Evolutionary conservation across 495 filamentous ascomycete species (phyloP).

Genomic region (Penicillium subrubescens): DNA sequence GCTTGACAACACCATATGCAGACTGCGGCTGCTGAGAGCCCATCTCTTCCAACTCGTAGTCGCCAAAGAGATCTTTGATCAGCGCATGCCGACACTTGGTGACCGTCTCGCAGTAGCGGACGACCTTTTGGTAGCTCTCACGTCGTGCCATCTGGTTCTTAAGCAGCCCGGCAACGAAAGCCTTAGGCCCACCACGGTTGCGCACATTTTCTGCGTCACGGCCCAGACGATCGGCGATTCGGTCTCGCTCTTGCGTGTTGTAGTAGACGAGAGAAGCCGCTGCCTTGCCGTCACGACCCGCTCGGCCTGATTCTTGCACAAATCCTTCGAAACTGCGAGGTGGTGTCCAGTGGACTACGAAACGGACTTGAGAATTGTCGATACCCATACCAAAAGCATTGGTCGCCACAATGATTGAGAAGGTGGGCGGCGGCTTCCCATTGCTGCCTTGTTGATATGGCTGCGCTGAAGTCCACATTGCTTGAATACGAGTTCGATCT

Average conservation of each 20-base stretch:
- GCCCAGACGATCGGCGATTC: constrained; percentile 57
- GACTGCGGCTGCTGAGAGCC: constrained; percentile 37
- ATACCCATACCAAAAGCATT: constrained; percentile 99
- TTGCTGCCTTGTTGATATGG: constrained; percentile 22
- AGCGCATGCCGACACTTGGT: constrained; percentile 71
- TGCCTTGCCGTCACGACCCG: constrained; percentile 86
- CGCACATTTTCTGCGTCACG: constrained; percentile 40
- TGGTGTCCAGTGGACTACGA: constrained; percentile 90
- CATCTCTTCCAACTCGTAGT: constrained; percentile 51
- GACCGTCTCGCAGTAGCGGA: constrained; percentile 80
- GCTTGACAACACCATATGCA: constrained; percentile 4
- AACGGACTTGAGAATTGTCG: constrained; percentile 89
- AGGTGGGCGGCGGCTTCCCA: constrained; percentile 46
- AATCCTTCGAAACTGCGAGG: constrained; percentile 93
- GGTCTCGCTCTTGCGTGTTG: constrained; percentile 77
- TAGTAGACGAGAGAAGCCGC: constrained; percentile 88
- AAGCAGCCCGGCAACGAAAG: constrained; percentile 17
- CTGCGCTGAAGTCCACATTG: constrained; percentile 74
- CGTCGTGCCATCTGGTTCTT: constrained; percentile 43
- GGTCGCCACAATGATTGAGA: constrained; percentile 91
- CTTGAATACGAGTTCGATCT: constrained; percentile 49
- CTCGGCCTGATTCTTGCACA: constrained; percentile 93
- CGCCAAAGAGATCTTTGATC: constrained; percentile 83
- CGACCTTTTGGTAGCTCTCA: constrained; percentile 57
- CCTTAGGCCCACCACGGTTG: constrained; percentile 32